Evolutionary conservation across 139 green algal genomes (phyloP).

Genomic region (Micractinium sp.): DNA sequence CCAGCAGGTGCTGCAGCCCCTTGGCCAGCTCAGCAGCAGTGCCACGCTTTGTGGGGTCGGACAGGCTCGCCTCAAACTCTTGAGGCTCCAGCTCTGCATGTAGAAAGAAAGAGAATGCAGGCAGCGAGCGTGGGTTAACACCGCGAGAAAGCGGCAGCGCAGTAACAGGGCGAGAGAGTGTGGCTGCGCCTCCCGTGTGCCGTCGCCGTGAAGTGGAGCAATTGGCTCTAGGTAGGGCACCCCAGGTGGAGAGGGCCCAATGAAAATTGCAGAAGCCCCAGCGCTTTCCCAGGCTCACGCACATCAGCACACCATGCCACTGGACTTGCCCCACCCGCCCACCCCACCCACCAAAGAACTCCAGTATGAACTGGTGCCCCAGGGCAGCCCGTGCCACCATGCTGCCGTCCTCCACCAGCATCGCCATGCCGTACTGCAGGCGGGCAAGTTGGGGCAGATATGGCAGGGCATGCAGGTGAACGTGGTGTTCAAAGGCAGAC

Average conservation of each 20-base stretch:
- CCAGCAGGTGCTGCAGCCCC: constrained; percentile 6
- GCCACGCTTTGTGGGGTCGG: neutral
- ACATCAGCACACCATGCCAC: too few relatives aligned
- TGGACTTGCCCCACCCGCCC: too few relatives aligned
- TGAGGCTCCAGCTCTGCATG: neutral
- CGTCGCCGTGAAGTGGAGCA: neutral
- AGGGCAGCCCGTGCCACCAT: constrained; percentile 14
- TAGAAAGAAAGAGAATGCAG: neutral
- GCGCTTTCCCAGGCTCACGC: neutral
- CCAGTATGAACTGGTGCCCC: constrained; percentile 26
- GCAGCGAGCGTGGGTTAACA: neutral
- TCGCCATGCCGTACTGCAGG: constrained; percentile 26
- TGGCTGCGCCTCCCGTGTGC: too few relatives aligned
- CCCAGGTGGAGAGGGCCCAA: too few relatives aligned
- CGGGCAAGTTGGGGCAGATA: too few relatives aligned
- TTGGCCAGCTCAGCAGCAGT: neutral
- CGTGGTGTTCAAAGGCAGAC: neutral
- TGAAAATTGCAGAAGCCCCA: too few relatives aligned
- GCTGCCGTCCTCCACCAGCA: constrained; percentile 39
- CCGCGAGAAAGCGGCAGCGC: neutral
- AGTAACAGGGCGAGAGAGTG: neutral
- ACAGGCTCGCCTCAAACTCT: constrained; percentile 12
- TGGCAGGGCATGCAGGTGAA: neutral
- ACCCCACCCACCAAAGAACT: constrained; percentile 37
- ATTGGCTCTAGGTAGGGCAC: neutral